Conservation (phyloP, 1,139 yeast species). For the Saccharomyces hybrid region DNA sequence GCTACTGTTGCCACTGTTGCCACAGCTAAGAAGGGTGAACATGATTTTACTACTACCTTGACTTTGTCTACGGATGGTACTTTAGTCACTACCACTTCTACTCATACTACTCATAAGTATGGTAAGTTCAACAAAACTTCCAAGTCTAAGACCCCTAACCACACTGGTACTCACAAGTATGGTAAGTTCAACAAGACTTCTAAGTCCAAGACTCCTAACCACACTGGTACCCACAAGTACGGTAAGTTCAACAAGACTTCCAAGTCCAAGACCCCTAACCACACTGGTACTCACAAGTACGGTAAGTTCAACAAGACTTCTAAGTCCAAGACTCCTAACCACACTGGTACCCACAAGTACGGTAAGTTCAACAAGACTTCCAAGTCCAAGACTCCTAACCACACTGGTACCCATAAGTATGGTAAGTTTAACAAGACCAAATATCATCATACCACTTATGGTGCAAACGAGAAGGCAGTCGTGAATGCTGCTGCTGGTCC, state of each 20-base stretch:
- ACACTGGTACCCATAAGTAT: conserved; percentile 41
- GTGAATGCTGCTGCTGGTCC: conserved; percentile 24
- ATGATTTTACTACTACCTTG: conserved; percentile 17
- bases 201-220: conserved; percentile 32
- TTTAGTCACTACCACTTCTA: conserved; percentile 27
- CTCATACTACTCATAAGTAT: conserved; percentile 39
- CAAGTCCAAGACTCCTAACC: conserved; percentile 30
- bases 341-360: conserved; percentile 19
- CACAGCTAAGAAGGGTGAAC: conserved; percentile 21
- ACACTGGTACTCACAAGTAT: conserved; percentile 39
- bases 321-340: conserved; percentile 24
- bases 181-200: conserved; percentile 49
- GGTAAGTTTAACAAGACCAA: conserved; percentile 43
- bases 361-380: conserved; percentile 47
- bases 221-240: conserved; percentile 36
- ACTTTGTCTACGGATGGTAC: conserved; percentile 15
- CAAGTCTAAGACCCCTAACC: conserved; percentile 31
- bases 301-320: conserved; percentile 46
- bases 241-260: conserved; percentile 36
- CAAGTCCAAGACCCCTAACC: conserved; percentile 31
- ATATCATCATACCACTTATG: conserved; percentile 18
- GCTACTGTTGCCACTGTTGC: conserved; percentile 29
- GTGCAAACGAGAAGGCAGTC: conserved; percentile 15
- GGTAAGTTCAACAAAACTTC: conserved; percentile 47
- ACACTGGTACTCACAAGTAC: conserved; percentile 36